A percentile compares a stretch with the other conserved stretches of the same genome.
Evolutionary conservation across 2,329 filamentous ascomycete genomes (phyloP).

Genomic region (Penicillium sclerotiorum): DNA sequence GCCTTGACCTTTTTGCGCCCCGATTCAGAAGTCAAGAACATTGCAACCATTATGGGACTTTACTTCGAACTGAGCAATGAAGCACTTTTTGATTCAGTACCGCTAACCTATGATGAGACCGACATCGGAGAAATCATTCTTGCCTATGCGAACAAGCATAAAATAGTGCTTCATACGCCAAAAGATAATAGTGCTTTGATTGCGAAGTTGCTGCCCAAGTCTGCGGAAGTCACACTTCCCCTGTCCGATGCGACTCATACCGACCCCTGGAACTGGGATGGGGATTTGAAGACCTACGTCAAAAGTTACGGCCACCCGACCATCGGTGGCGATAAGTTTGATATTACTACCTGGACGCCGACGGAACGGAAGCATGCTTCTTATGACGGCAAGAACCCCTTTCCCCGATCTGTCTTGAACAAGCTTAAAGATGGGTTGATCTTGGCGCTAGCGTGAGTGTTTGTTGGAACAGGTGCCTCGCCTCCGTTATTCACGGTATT

Average conservation of each 20-base stretch:
- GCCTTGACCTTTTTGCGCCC: slow-evolving; percentile 33
- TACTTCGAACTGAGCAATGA: slow-evolving; percentile 27
- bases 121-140: neutral
- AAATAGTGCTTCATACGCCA: slow-evolving; percentile 12
- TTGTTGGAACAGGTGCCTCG: neutral
- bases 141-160: slow-evolving; percentile 23
- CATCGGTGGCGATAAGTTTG: slow-evolving; percentile 44
- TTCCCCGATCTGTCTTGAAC: slow-evolving; percentile 35
- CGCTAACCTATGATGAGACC: neutral
- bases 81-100: neutral
- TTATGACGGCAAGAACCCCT: slow-evolving; percentile 42
- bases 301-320: neutral
- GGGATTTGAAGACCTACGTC: neutral
- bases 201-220: slow-evolving; percentile 18
- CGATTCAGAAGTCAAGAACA: slow-evolving; percentile 40
- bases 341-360: slow-evolving; percentile 40
- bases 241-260: neutral
- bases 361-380: slow-evolving; percentile 35
- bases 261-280: slow-evolving; percentile 12
- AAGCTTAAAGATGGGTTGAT: slow-evolving; percentile 43
- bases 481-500: neutral
- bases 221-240: slow-evolving; percentile 27
- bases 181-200: slow-evolving; percentile 27
- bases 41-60: slow-evolving; percentile 44
- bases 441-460: slow-evolving; percentile 14